Evolutionary conservation across 2,329 filamentous ascomycete species (phyloP).

Genomic region (Conoideocrella luteorostrata): DNA sequence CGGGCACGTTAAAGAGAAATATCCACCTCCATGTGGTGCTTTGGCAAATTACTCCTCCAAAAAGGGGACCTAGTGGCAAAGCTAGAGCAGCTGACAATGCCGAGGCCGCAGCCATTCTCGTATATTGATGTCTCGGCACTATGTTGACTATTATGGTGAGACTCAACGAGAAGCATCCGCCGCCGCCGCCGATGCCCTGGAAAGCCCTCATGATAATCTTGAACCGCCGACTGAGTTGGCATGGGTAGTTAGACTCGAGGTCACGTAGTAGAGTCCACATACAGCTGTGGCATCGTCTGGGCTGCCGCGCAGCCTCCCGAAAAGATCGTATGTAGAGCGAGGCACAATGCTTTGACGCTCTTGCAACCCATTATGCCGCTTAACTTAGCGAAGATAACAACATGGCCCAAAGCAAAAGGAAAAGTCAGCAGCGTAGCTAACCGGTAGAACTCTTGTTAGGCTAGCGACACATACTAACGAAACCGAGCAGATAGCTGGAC

Average conservation of each 20-base stretch:
- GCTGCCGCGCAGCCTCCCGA: conserved; percentile 37
- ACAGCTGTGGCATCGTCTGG: conserved; percentile 33
- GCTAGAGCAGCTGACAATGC: conserved; percentile 33
- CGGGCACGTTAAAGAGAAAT: conserved; percentile 42
- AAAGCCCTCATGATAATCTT: conserved; percentile 41
- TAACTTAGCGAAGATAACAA: conserved; percentile 36
- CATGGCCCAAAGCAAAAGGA: conserved; percentile 23
- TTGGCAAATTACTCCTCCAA: conserved; percentile 43
- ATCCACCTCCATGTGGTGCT: conserved; percentile 41
- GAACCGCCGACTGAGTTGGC: neutral
- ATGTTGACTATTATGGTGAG: conserved; percentile 42
- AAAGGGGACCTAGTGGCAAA: conserved; percentile 41
- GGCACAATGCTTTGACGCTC: conserved; percentile 10
- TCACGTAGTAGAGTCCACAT: no score
- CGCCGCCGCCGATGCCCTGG: conserved; percentile 45
- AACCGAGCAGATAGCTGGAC: conserved; percentile 5
- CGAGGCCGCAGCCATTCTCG: conserved; percentile 24
- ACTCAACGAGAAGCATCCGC: conserved; percentile 43
- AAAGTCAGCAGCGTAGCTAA: neutral
- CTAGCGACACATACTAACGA: no score
- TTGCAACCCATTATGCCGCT: conserved; percentile 32
- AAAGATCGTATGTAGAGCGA: conserved; percentile 35
- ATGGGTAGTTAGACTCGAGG: neutral
- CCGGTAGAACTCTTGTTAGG: no score
- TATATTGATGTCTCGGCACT: conserved; percentile 28